Evolutionary conservation across 2,329 filamentous ascomycete species (phyloP).

Genomic region (Madurella mycetomatis): DNA sequence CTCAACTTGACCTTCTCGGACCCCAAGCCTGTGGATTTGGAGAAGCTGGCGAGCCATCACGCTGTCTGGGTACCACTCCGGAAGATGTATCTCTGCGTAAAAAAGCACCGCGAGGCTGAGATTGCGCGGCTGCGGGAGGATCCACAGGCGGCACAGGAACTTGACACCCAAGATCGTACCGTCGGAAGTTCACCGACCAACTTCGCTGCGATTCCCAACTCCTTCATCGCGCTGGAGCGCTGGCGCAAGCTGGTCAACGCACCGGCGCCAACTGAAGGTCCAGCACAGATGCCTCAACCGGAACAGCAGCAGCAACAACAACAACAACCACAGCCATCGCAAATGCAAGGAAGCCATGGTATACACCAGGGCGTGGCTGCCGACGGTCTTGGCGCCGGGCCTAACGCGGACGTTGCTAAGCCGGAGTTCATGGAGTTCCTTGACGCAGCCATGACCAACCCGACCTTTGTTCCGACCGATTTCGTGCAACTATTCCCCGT

Average conservation of each 20-base stretch:
- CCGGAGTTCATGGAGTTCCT: conserved; percentile 21
- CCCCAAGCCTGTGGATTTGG: conserved; percentile 38
- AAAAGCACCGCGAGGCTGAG: conserved; percentile 48
- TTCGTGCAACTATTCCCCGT: conserved; percentile 15
- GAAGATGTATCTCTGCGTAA: conserved; percentile 50
- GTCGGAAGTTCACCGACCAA: conserved; percentile 40
- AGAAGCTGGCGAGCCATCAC: conserved; percentile 42
- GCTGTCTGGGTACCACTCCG: conserved; percentile 52
- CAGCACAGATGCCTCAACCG: neutral
- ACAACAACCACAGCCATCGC: neutral
- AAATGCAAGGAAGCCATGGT: neutral
- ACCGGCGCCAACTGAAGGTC: conserved; percentile 21
- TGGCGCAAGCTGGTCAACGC: conserved; percentile 48
- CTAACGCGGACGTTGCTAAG: neutral
- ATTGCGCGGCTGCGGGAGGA: conserved; percentile 45
- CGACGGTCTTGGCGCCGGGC: neutral
- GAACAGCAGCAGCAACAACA: conserved; percentile 10
- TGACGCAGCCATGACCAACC: conserved; percentile 19
- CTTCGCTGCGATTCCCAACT: conserved; percentile 46
- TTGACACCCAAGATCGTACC: conserved; percentile 47
- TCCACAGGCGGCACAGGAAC: conserved; percentile 43
- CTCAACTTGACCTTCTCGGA: conserved; percentile 33
- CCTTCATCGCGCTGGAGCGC: conserved; percentile 44
- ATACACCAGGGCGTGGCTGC: neutral
- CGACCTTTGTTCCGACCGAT: conserved; percentile 20